Base-by-base conservation (phyloP, 306 rosid species). In the Fagus sylvatica region DNA sequence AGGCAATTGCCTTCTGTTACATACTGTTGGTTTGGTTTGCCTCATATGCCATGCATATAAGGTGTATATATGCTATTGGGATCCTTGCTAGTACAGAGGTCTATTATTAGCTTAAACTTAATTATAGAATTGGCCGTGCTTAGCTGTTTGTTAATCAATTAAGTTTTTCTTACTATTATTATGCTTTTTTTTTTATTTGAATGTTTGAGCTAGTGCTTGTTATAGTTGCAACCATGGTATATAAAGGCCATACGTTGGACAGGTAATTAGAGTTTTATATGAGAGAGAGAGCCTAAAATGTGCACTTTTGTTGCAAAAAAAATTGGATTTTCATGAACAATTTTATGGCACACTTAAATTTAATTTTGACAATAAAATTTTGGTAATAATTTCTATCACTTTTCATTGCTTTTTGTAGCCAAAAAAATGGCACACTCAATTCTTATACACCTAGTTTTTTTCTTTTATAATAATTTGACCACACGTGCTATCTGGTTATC, bases 61-160 rank as follows among this genome's bases (percentile, higher is more conserved):
- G 13, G 11, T 53, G 28, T 22, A 22, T n/a, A 34, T 48, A 75
- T 67, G 61, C 53, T 46, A 59, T 85, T 76, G 82, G 79, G 81
- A 82, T 81, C 82, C 74, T 76, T 72, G 42, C 3, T 12, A 37
- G 70, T 53, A 30, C 71, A 64, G 51, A 33, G 3, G 57, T 34
- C 64, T 43, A n/a, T 54, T 55, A 6, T 68, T 61, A 40, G 66
- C 57, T 71, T 49, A 6, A 9, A 16, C 40, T 41, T 60, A 30
- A 3, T 59, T 72, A 75, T 56, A 72, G 16, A 56, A 65, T 73
- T 73, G 76, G 55, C 78, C 78, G 48, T 61, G 83, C 73, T 79
- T 79, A 36, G 72, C 75, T 55, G 55, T 54, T 22, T 66, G 40
- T 43, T 54, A 42, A 43, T 59, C 71, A 74, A 55, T 69, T 15